Evolutionary conservation across 23 red algal species (phyloP).

Genomic region (Pyropia yezoensis): DNA sequence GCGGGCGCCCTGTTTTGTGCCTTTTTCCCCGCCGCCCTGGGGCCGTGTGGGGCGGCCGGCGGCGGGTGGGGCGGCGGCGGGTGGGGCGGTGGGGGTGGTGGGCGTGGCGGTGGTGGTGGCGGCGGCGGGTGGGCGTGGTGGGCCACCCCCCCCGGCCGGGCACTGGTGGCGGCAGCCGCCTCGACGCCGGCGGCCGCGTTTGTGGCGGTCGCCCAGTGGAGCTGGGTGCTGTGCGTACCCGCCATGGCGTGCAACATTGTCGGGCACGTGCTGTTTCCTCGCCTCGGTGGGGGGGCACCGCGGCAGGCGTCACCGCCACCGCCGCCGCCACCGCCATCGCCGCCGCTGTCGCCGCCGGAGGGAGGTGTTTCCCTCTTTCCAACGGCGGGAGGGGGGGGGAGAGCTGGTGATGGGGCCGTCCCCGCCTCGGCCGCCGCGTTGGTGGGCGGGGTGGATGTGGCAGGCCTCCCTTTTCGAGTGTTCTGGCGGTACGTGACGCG

Average conservation of each 20-base stretch:
- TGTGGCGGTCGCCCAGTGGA: conserved; percentile 10
- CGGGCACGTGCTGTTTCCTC: conserved; percentile 36
- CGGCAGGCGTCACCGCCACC: conserved; percentile 12
- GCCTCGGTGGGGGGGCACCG: conserved; percentile 12
- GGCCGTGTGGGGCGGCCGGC: too few relatives aligned
- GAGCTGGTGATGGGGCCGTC: not conserved
- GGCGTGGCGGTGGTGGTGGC: too few relatives aligned
- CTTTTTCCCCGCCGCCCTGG: too few relatives aligned
- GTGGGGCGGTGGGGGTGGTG: too few relatives aligned
- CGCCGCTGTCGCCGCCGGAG: not conserved
- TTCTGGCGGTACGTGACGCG: conserved; percentile 60
- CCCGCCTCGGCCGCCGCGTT: not conserved
- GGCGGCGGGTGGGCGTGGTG: too few relatives aligned
- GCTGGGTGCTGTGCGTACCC: conserved; percentile 41
- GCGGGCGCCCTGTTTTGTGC: too few relatives aligned
- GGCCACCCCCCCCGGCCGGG: not conserved
- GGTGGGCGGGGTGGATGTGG: not conserved
- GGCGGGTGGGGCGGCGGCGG: too few relatives aligned
- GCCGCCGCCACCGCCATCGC: not conserved
- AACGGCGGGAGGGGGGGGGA: not conserved
- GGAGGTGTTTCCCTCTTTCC: not conserved
- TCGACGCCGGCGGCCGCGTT: conserved; percentile 6
- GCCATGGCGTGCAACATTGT: conserved; percentile 41
- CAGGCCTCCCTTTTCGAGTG: conserved; percentile 21
- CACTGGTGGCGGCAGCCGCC: conserved; percentile 7